Evolutionary conservation across 2,329 filamentous ascomycete species (phyloP).

Genomic region (Nemania bipapillata): DNA sequence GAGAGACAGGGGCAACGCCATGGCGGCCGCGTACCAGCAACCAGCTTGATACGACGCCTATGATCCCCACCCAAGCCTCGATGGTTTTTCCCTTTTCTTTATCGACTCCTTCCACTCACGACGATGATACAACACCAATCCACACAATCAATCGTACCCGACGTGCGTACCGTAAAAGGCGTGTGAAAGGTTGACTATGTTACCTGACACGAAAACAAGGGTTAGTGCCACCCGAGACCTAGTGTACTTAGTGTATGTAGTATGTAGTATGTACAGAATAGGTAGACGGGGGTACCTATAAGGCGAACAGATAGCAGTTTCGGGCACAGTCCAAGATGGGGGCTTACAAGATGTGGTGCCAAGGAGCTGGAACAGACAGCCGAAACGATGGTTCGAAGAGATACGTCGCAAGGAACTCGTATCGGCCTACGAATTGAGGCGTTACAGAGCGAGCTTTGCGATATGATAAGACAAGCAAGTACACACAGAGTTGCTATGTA

Average conservation of each 20-base stretch:
- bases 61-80: slow-evolving; percentile 14
- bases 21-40: slow-evolving; percentile 34
- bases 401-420: slow-evolving; percentile 39
- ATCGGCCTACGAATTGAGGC: slow-evolving; percentile 28
- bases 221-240: slow-evolving; percentile 22
- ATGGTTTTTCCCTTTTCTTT: not conserved
- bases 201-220: slow-evolving; percentile 14
- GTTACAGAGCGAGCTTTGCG: not conserved
- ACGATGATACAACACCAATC: slow-evolving; percentile 16
- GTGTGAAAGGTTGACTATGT: slow-evolving; percentile 9
- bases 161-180: slow-evolving; percentile 4
- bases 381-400: slow-evolving; percentile 39
- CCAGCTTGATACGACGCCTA: slow-evolving; percentile 5
- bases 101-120: not conserved
- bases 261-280: too few species aligned
- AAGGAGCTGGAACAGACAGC: slow-evolving; percentile 40
- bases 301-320: slow-evolving; percentile 10
- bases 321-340: slow-evolving; percentile 30
- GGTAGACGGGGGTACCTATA: not conserved
- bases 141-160: slow-evolving; percentile 29
- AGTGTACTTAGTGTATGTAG: too few species aligned
- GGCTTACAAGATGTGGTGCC: slow-evolving; percentile 38
- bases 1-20: slow-evolving; percentile 48
- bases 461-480: not conserved
- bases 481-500: too few species aligned